These are phyloP conservation scores for Mycena alexandri DNA, from an alignment of 768 basidiomycete genomes.

Conservation along the genomic window DNA sequence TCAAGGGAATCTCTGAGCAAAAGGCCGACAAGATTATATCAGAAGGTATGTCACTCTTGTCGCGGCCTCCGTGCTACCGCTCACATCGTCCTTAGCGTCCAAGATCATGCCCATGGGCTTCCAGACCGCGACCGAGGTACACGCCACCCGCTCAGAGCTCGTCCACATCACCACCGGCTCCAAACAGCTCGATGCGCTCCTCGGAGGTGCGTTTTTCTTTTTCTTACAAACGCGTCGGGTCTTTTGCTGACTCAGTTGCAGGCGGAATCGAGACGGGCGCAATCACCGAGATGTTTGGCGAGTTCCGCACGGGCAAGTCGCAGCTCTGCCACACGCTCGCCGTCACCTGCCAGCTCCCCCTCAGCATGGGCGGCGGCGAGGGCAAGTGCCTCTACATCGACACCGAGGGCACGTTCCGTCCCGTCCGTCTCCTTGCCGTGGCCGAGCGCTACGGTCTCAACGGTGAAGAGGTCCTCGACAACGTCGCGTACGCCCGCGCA, in stretches of 20 bases:
- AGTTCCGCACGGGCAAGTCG: conserved; percentile 98
- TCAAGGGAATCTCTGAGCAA: conserved; percentile 96
- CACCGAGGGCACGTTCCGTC: conserved; percentile 99
- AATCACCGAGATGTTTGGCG: conserved; percentile 98
- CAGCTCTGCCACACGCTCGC: conserved; percentile 98
- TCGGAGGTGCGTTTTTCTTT: conserved; percentile 76
- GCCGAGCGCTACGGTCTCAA: conserved; percentile 97
- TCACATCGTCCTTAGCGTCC: conserved; percentile 24
- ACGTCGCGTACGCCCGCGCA: conserved; percentile 97
- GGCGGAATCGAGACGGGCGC: conserved; percentile 98
- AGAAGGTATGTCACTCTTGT: conserved; percentile 72
- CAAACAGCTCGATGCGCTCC: conserved; percentile 93
- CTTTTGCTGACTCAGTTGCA: conserved; percentile 44
- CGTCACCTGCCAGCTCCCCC: conserved; percentile 97
- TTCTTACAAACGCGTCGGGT: conserved; percentile 8
- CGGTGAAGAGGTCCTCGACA: conserved; percentile 97
- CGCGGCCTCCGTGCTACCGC: conserved; percentile 14
- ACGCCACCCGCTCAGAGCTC: conserved; percentile 93
- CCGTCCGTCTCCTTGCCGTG: conserved; percentile 92
- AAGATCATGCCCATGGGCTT: conserved; percentile 98
- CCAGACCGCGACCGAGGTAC: conserved; percentile 97
- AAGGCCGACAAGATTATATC: conserved; percentile 97
- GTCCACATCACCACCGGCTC: conserved; percentile 98
- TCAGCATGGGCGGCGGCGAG: conserved; percentile 98
- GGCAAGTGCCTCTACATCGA: conserved; percentile 99